Evolutionary conservation across 352 stramenopile species (phyloP).

Genomic region (Elongisporangium prolatum): DNA sequence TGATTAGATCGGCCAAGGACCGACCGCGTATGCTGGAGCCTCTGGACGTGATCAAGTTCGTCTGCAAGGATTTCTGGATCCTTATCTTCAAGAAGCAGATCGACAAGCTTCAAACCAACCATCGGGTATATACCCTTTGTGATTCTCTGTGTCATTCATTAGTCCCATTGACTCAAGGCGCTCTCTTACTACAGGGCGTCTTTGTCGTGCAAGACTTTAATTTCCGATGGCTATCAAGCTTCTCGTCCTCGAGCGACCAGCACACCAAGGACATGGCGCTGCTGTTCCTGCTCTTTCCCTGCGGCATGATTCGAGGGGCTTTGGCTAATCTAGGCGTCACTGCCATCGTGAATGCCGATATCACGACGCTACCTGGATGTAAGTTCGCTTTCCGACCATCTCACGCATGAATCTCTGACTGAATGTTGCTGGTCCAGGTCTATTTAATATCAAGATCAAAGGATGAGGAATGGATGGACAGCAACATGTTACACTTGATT

Average conservation of each 20-base stretch:
- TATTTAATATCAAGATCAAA: conserved; percentile 92
- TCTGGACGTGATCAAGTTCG: conserved; percentile 97
- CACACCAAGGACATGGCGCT: conserved; percentile 90
- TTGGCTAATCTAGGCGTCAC: conserved; percentile 94
- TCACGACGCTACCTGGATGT: conserved; percentile 90
- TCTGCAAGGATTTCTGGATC: conserved; percentile 98
- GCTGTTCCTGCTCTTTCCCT: conserved; percentile 94
- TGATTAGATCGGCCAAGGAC: conserved; percentile 48
- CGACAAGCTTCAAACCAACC: conserved; percentile 98
- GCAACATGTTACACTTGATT: neutral
- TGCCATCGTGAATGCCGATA: conserved; percentile 93
- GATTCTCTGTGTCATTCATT: too few species aligned
- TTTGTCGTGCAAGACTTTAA: conserved; percentile 96
- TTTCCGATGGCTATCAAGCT: conserved; percentile 89
- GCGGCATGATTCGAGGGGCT: conserved; percentile 92
- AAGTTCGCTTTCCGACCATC: conserved; percentile 15
- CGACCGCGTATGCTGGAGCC: conserved; percentile 80
- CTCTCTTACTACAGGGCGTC: conserved; percentile 38
- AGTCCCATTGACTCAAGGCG: neutral
- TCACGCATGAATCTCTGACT: neutral
- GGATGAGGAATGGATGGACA: conserved; percentile 20
- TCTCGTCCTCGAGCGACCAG: conserved; percentile 73
- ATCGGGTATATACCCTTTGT: too few species aligned
- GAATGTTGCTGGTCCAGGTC: conserved; percentile 34
- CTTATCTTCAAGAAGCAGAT: conserved; percentile 98